Evolutionary conservation across 805 yeast genomes (phyloP).

Genomic region (Wickerhamiella qilinensis): DNA sequence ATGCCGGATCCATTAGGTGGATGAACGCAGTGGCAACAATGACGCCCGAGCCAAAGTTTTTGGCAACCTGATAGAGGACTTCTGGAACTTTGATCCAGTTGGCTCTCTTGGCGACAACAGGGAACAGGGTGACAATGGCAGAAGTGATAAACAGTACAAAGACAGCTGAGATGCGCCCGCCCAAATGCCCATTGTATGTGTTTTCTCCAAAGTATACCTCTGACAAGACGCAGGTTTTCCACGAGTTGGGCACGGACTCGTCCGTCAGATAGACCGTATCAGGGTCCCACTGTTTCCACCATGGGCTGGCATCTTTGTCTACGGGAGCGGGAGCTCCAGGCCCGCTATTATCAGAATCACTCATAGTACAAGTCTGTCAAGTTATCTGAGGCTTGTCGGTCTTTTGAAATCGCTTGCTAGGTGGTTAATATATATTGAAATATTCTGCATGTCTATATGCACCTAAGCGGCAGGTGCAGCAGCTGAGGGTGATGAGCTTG

Average conservation of each 20-base stretch:
- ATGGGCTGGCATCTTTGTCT: not conserved
- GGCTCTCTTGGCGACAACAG: constrained; percentile 17
- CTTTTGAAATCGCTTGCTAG: no score
- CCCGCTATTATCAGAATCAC: not conserved
- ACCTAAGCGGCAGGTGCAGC: no score
- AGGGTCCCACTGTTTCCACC: constrained; percentile 16
- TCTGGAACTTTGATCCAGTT: constrained; percentile 17
- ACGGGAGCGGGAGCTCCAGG: not conserved
- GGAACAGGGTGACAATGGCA: constrained; percentile 32
- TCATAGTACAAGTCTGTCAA: no score
- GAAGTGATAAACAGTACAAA: constrained; percentile 43
- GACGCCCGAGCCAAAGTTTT: constrained; percentile 60
- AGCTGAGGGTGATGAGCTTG: no score
- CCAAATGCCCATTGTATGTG: constrained; percentile 34
- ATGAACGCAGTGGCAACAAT: constrained; percentile 63
- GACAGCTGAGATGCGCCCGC: constrained; percentile 30
- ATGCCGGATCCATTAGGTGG: constrained; percentile 36
- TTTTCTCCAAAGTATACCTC: constrained; percentile 28
- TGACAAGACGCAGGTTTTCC: constrained; percentile 28
- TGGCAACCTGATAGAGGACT: constrained; percentile 20
- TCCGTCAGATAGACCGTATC: constrained; percentile 19
- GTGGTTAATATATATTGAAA: no score
- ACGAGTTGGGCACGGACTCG: constrained; percentile 22
- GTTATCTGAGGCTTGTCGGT: no score
- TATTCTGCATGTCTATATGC: no score